Evolutionary conservation across 73 alveolate genomes (phyloP).

Genomic region (Tetrahymena elliotti): DNA sequence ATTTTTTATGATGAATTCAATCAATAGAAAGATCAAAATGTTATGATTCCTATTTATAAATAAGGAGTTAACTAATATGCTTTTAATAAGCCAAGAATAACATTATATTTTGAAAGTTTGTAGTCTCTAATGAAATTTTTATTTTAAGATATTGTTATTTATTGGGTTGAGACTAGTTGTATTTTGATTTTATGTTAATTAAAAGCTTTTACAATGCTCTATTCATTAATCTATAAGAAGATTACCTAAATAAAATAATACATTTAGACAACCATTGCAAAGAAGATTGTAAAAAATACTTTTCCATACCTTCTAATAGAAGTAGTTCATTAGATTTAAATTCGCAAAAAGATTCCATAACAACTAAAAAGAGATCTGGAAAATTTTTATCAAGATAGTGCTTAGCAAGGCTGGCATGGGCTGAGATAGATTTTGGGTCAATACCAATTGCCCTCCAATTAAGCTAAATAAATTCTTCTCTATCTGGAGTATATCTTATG

Average conservation of each 20-base stretch:
- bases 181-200: no score
- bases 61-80: neutral
- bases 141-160: neutral
- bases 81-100: neutral
- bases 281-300: neutral
- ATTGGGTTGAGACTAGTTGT: neutral
- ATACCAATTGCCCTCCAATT: neutral
- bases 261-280: neutral
- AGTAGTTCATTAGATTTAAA: neutral
- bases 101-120: neutral
- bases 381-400: neutral
- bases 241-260: neutral
- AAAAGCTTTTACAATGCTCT: neutral
- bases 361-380: neutral
- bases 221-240: neutral
- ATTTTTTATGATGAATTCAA: no score
- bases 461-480: neutral
- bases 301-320: neutral
- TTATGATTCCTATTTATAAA: neutral
- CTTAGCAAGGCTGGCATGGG: neutral
- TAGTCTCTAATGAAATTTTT: neutral
- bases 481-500: neutral
- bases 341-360: neutral
- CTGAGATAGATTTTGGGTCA: neutral
- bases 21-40: neutral